Conservation (phyloP, 306 rosid genomes). For the Urtica urens region DNA sequence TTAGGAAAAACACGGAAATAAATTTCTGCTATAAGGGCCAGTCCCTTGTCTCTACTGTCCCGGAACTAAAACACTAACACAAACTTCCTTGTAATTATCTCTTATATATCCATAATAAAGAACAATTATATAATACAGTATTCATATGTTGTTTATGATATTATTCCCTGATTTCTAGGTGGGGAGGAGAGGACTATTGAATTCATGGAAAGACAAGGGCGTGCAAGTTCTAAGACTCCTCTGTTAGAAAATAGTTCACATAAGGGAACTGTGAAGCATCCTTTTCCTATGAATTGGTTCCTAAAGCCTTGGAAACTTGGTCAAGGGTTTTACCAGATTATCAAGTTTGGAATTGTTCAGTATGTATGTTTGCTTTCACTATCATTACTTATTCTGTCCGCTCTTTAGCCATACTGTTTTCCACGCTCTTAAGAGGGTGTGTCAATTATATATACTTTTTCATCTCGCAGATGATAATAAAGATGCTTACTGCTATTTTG, state of each 20-base stretch:
- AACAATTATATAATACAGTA: background rate
- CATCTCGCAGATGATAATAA: slow-evolving; percentile 74
- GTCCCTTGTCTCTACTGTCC: no score
- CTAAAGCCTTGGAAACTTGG: slow-evolving; percentile 91
- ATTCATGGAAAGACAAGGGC: slow-evolving; percentile 89
- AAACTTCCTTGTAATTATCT: no score
- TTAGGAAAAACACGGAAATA: no score
- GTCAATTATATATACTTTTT: slow-evolving; percentile 15
- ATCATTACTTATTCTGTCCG: slow-evolving; percentile 5
- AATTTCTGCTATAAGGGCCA: no score
- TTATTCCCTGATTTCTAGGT: slow-evolving; percentile 28
- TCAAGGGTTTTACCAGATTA: slow-evolving; percentile 70
- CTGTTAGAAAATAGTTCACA: slow-evolving; percentile 48
- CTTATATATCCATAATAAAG: no score
- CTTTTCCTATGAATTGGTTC: slow-evolving; percentile 75
- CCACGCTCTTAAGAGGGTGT: slow-evolving; percentile 1
- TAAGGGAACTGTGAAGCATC: slow-evolving; percentile 60
- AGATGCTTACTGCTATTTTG: slow-evolving; percentile 61
- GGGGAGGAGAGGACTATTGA: slow-evolving; percentile 89
- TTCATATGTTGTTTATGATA: background rate
- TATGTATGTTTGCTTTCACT: slow-evolving; percentile 62
- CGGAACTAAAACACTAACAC: no score
- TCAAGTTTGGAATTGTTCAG: slow-evolving; percentile 93
- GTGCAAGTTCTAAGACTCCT: slow-evolving; percentile 49
- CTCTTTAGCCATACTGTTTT: no score